Evolutionary conservation across 2,329 filamentous ascomycete genomes (phyloP), one percentile per base, ranked within the genome.

Genomic region (Coniochaeta pulveracea): DNA sequence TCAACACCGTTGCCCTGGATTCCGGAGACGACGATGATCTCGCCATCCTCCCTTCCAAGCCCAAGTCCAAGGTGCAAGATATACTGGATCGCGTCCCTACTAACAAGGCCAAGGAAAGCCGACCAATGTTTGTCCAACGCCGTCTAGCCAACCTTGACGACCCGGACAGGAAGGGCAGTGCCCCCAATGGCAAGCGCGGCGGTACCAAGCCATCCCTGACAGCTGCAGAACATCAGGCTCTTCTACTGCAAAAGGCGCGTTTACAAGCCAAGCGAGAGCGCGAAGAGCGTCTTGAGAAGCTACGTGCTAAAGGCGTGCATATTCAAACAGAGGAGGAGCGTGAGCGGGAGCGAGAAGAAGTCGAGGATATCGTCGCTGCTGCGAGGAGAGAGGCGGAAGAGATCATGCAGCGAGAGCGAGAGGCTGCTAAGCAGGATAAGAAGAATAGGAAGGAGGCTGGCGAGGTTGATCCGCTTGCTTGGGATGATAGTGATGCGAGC

Each of bases 251-350:
- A 42, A 77, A 78, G 39, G 86, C 85, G 5, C 76, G 84, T 27
- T 69, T 80, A 39, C 91, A 98, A 55, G 88, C 86, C 27, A 76
- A 76, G 39, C 57, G 72, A 26, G 85, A 91, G 52, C 77, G 85
- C 34, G 74, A 84, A 38, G 78, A 84, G 43, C 80, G 80, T 35
- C 69, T 96, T 14, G 76, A 85, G 36, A 69, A 78, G 44, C 68
- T 98, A 25, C 76, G 73, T 47, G 78, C 80, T 9, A 85, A 82
- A 55, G 91, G 91, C 6, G 69, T 95, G 17, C 63, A 80, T 16
- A 66, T 96, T 12, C 80, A 88, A 52, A 94, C 84, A 1, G 75
- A 79, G 3, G 89, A 95, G 55, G 88, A 98, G 53, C 76, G 84
- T 14, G 82, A 88, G 49, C 73, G 75, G 21, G 81, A 93, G 51